These are phyloP conservation scores for Aspergillus sp. DNA, from an alignment of 2,329 filamentous ascomycete genomes.

Conservation along the genomic window DNA sequence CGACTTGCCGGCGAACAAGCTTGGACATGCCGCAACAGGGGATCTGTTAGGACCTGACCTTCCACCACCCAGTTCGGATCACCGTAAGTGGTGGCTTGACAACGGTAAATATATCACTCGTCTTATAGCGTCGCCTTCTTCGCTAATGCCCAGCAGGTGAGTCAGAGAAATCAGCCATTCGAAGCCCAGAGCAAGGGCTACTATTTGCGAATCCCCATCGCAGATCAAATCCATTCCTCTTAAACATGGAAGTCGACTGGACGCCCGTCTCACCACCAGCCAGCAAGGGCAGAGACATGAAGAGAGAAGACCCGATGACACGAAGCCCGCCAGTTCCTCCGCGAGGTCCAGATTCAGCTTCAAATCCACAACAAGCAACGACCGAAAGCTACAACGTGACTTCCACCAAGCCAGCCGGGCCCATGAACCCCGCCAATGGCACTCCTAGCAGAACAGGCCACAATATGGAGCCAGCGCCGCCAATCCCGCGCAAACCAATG, in stretches of 20 bases:
- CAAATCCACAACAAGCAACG: constrained; percentile 1
- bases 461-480: constrained; percentile 37
- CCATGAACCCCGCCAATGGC: background rate
- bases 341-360: constrained; percentile 7
- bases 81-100: constrained; percentile 57
- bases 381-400: background rate
- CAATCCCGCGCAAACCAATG: constrained; percentile 55
- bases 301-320: constrained; percentile 4
- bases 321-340: constrained; percentile 18
- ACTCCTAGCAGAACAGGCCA: constrained; percentile 1
- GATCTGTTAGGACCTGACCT: constrained; percentile 74
- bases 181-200: constrained; percentile 54
- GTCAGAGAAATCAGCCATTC: constrained; percentile 63
- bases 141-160: constrained; percentile 41
- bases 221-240: constrained; percentile 70
- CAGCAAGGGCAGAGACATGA: constrained; percentile 7
- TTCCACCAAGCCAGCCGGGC: background rate
- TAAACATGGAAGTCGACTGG: constrained; percentile 74
- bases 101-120: constrained; percentile 36
- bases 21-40: constrained; percentile 17
- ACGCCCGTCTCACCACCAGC: constrained; percentile 35
- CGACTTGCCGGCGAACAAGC: constrained; percentile 25
- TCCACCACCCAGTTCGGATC: constrained; percentile 53
- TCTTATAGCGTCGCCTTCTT: background rate
- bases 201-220: constrained; percentile 63